phyloP scores from a whole-genome alignment of 2,329 filamentous ascomycete genomes.

The Cladosporium velox region DNA sequence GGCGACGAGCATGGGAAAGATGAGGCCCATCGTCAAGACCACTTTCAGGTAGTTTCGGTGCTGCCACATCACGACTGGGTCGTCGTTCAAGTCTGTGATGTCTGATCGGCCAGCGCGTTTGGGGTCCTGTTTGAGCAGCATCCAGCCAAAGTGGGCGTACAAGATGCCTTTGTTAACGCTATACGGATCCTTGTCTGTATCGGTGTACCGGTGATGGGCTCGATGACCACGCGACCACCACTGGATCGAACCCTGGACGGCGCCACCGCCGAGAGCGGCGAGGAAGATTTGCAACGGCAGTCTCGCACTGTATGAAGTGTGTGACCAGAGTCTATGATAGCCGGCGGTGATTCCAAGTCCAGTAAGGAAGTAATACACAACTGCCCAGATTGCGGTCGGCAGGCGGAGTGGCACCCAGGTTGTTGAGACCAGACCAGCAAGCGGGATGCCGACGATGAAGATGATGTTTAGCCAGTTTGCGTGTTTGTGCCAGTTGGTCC shows the following conservation, averaged over 20 bases:
- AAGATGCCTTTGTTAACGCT: conserved; percentile 80
- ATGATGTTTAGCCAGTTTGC: conserved; percentile 86
- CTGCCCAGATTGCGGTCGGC: conserved; percentile 70
- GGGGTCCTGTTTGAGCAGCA: conserved; percentile 86
- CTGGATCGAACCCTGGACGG: conserved; percentile 77
- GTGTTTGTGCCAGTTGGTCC: conserved; percentile 80
- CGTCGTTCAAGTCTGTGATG: conserved; percentile 80
- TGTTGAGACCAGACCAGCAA: conserved; percentile 69
- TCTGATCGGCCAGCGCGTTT: conserved; percentile 81
- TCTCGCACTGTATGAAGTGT: conserved; percentile 74
- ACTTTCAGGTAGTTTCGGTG: conserved; percentile 79
- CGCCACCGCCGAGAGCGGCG: conserved; percentile 73
- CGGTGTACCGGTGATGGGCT: conserved; percentile 82
- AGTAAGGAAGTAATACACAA: conserved; percentile 78
- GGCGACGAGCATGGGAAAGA: conserved; percentile 71
- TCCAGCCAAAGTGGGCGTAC: conserved; percentile 81
- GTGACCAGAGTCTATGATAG: conserved; percentile 79
- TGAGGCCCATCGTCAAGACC: conserved; percentile 70
- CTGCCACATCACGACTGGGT: conserved; percentile 79
- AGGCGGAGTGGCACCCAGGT: conserved; percentile 72
- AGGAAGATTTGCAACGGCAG: conserved; percentile 75
- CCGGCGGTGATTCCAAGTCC: conserved; percentile 43
- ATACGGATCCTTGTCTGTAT: conserved; percentile 85
- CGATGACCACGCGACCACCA: conserved; percentile 85
- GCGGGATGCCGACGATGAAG: conserved; percentile 73